Evolutionary conservation across 768 basidiomycete genomes (phyloP).

Genomic region (Tylopilus vinaceipallidus): DNA sequence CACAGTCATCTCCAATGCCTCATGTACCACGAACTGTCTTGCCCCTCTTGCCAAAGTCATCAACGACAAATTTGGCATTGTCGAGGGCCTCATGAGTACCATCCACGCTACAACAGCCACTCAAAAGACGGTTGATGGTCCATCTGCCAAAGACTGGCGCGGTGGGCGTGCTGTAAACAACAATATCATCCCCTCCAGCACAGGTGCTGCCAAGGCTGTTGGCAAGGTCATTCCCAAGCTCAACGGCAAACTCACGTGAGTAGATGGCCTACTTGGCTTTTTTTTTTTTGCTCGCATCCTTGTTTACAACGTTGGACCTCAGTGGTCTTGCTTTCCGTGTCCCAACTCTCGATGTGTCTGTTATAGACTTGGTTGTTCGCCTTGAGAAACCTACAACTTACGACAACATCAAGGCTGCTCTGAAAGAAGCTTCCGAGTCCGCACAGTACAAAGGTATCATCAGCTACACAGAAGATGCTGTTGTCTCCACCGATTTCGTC

Average conservation of each 20-base stretch:
- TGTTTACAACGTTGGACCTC: not conserved
- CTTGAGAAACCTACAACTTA: conserved; percentile 83
- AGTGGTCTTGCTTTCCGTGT: conserved; percentile 97
- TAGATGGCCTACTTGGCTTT: not conserved
- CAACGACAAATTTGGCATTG: conserved; percentile 94
- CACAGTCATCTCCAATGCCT: conserved; percentile 96
- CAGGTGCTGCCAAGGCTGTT: conserved; percentile 98
- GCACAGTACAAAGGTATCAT: conserved; percentile 65
- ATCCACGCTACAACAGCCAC: conserved; percentile 97
- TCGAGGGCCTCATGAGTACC: conserved; percentile 98
- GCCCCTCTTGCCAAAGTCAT: conserved; percentile 99
- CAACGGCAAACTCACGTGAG: conserved; percentile 97
- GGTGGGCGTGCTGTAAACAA: conserved; percentile 93
- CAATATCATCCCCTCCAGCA: conserved; percentile 99
- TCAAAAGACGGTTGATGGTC: conserved; percentile 93
- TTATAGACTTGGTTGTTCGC: conserved; percentile 95
- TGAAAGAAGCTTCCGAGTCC: conserved; percentile 78
- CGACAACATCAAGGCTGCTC: conserved; percentile 83
- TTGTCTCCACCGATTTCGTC: conserved; percentile 94
- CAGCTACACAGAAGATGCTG: conserved; percentile 89
- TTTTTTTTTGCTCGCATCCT: not conserved
- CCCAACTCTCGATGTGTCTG: conserved; percentile 94
- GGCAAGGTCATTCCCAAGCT: conserved; percentile 96
- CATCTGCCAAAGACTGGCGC: conserved; percentile 95
- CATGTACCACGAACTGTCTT: conserved; percentile 99